Base-by-base conservation (phyloP, 495 filamentous ascomycete genomes). In the Penicillium coffeae region DNA sequence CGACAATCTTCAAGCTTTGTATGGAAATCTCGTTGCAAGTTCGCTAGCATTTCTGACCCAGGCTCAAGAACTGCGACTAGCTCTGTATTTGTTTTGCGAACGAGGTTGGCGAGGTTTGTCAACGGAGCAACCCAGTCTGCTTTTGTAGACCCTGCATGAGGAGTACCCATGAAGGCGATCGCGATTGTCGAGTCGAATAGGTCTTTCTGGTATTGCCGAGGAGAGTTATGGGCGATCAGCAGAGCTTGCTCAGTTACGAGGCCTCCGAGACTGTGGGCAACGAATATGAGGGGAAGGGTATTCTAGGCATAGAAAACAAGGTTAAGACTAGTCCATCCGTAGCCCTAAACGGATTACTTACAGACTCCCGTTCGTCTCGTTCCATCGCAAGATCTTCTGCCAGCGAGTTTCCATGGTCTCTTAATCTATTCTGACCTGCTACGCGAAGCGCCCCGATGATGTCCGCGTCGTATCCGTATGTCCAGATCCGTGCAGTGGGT, bases 381-480 rank as follows among this genome's bases (percentile, higher is more conserved):
- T 22, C 16, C 36, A 48, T 39, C 16, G 45, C 36, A 14, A 48
- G 21, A 3, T 48, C 37, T 30, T 48, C 13, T 15, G 36, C 36
- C 5, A 40, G 37, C 5, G 45, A 30, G 32, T 48, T 48, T 1
- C 37, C 45, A 38, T 48, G 45, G 13, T 48, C 45, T n/a, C 45
- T 21, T 16, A 48, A 33, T 2, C 36, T 48, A 40, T 48, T 48
- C 13, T 21, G 34, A 18, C 45, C 35, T 19, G 45, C 37, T 9
- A 37, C 34, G 33, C 18, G 2, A 12, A 40, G 25, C 15, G 45
- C 36, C 8, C 37, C 35, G 21, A 48, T 38, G 37, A 48, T 48
- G 21, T 48, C 45, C 10, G 45, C 45, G 22, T 48, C 45, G 22
- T 48, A 48, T 2, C 45, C 45, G 10, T 32, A 48, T 12, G 45